Conservation (phyloP, 2,329 filamentous ascomycete species). For the Elsinoe perseae region DNA sequence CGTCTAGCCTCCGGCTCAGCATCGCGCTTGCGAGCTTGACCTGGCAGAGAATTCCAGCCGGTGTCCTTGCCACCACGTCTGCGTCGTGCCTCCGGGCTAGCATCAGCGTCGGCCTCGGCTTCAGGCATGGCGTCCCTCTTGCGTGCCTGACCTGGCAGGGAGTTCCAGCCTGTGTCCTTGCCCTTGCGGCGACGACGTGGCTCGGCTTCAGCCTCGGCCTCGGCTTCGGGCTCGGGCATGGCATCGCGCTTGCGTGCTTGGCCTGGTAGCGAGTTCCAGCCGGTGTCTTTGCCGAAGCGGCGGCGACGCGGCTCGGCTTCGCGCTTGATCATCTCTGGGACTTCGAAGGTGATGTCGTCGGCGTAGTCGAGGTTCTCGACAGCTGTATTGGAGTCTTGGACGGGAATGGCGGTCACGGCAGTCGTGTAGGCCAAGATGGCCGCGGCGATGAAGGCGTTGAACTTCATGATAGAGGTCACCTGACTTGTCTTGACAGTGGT, state of each 20-base stretch:
- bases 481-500: slow-evolving; percentile 16
- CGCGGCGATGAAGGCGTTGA: slow-evolving; percentile 15
- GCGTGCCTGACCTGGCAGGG: slow-evolving; percentile 18
- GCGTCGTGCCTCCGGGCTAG: neutral
- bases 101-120: slow-evolving; percentile 12
- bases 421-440: slow-evolving; percentile 14
- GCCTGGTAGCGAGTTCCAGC: slow-evolving; percentile 35
- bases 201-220: neutral
- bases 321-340: slow-evolving; percentile 22
- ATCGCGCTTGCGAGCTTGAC: slow-evolving; percentile 5
- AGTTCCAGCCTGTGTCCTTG: slow-evolving; percentile 14
- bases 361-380: slow-evolving; percentile 33
- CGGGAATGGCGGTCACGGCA: slow-evolving; percentile 7
- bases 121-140: slow-evolving; percentile 23
- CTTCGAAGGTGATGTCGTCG: slow-evolving; percentile 32
- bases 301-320: slow-evolving; percentile 19
- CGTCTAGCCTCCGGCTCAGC: neutral
- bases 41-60: slow-evolving; percentile 14
- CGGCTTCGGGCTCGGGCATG: slow-evolving; percentile 23
- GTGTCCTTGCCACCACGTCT: neutral
- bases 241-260: slow-evolving; percentile 34
- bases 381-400: slow-evolving; percentile 35
- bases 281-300: slow-evolving; percentile 18
- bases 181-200: neutral
- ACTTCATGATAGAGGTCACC: slow-evolving; percentile 25